Evolutionary conservation across 257 asterid species (phyloP), one percentile per base, ranked within the genome.

Genomic region (Solanum neorickii): DNA sequence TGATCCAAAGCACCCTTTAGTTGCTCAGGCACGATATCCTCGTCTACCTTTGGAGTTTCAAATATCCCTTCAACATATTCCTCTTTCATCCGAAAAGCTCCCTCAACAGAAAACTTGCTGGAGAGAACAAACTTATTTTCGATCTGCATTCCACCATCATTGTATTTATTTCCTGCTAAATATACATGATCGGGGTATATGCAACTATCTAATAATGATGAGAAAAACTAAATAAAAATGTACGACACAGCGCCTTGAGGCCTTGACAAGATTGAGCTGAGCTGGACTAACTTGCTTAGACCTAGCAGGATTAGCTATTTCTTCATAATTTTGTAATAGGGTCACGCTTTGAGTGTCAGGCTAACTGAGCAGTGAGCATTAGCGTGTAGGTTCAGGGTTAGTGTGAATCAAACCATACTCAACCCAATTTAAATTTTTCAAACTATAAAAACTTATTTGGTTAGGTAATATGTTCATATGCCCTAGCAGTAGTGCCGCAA

Each of bases 1-100:
- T 92, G 98, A 85, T 88, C 87, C 20, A 94, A 91, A 91, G 93
- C 95, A 49, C 96, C 94, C 91, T 88, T 93, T 78, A 97, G 93
- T 88, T 95, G 98, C 73, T 89, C 90, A 56, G 99, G 99, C 65
- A 97, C 74, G 18, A 91, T 86, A 73, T 93, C 96, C 89, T 95
- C 98, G 13, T 91, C 86, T 76, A 97, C 90, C 94, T 92, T 94
- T 9, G 99, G 99, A 70, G 97, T 89, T 85, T 93, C 98, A 37
- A 95, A 44, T 90, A 92, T 66, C 75, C 96, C 99, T 91, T 95
- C 99, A n/a, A 95, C 77, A 80, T 95, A 97, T 90, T 94, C 99
- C 90, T 97, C 99, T 89, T 95, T 95, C 94, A 97, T 90, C 65
- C 99, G 90, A 84, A 95, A 95, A 47, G 99, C 97, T 33, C 99